Base-by-base conservation (phyloP, 2,329 filamentous ascomycete species). In the Paecilomyces niveus region DNA sequence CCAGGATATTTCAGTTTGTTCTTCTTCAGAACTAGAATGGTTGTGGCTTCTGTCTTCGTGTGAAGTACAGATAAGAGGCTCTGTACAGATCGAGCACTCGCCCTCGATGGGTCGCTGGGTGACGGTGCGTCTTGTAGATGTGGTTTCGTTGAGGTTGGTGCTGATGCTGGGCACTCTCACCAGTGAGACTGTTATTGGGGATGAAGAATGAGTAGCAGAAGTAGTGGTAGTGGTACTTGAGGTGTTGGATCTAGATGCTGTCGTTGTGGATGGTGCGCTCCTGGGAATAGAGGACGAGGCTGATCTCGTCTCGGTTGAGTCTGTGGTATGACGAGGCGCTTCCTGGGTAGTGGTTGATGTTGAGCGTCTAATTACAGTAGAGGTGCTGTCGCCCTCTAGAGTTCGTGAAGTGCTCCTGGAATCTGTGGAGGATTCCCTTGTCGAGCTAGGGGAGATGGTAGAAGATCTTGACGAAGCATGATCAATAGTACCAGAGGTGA, bases 11-110 rank as follows among this genome's bases (percentile, higher is more conserved):
- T 50, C 15, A 45, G 6, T 8, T 18, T 15, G 8, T 45, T 39
- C 13, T 1, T 18, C 18, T 9, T 45, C 39, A 6, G 26, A 29
- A 29, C 26, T 29, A 4, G 26, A 29, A 7, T 29, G 26, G 26
- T 7, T 5, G 26, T 29, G 26, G 26, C 5, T 29, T 4, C 1
- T 26, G 35, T 54, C 52, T 7, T 58, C 60, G 35, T 52, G 49
- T 15, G 35, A 13, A 39, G 35, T 3, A 18, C 15, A 22, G 49
- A 54, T 39, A 21, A 58, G 54, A 24, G 54, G 9, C 22, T 39
- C 11, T 24, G 54, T 33, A 35, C 60, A 62, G 24, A 62, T 61
- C 2, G 54, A 52, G 32, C 60, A 62, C 10, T 61, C 58, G 0
- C 59, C 58, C 21, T 60, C 57, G n/a, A 62, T 53, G 3, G 54